Evolutionary conservation across 1,284 basidiomycete genomes (phyloP), one percentile per base, ranked within the genome.

Genomic region (Trametes sp.): DNA sequence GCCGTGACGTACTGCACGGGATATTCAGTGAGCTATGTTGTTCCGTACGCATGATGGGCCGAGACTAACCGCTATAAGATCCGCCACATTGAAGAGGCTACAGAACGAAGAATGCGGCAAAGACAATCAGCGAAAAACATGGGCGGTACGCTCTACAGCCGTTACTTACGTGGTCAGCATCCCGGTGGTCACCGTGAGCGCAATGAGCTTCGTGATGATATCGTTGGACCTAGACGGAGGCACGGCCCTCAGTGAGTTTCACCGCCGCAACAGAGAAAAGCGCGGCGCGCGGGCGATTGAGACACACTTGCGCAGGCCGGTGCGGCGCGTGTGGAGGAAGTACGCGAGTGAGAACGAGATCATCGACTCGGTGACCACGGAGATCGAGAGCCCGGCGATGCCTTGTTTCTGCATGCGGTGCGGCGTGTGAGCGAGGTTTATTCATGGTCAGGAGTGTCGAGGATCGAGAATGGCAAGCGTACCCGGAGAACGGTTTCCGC

Each of bases 121-220:
- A 31, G 14, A 2, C 28, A n/a, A 16, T 16, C 14, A 4, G 3
- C n/a, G 5, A 5, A 19, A 54, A n/a, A 3, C 9, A 26, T 16
- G 8, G 4, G 13, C 16, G 36, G 14, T 16, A 38, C 36, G 38
- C 16, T 19, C 38, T 4, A 19, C 16, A 41, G 38, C 38, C 13
- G 2, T 19, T 11, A 48, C 57, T 28, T 36, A 62, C 60, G 55
- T 29, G 19, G 50, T 57, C 35, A 62, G 60, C 41, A 62, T 33
- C 7, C 55, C 60, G 1, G 60, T 62, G 2, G 54, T 53, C 19
- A 62, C 28, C 0, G 54, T 48, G 49, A 62, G 41, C 9, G 45
- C 26, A 13, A 62, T 57, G 24, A 62, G 50, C 44, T 62, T 62
- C 13, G 60, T 57, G 49, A 62, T 53, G 51, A 53, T 53, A 23